Evolutionary conservation across 176 grass and related monocot species (phyloP), one percentile per base, ranked within the genome.

Genomic region (Oryza nivara): DNA sequence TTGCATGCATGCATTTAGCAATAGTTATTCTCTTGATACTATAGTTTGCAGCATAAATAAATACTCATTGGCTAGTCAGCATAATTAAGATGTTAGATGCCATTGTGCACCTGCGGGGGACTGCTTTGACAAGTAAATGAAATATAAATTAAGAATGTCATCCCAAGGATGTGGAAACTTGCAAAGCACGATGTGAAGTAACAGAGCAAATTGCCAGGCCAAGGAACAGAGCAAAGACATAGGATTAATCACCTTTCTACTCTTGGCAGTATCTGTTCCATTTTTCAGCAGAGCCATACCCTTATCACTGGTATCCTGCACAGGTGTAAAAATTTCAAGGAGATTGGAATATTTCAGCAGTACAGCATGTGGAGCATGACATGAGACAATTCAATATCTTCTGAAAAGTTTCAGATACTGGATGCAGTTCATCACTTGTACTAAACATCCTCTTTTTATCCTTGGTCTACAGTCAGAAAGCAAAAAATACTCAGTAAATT

Each of bases 371-470:
- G 49, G 72, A 64, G 30, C 26, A 66, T 44, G 70, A 7, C 3
- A 80, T 88, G 72, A 71, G 5, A 19, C 17, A 9, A 40, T 48
- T 14, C 28, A 23, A 19, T 69, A 93, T 89, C 94, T 92, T 66
- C 74, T 92, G 88, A 82, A 97, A 28, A 28, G 88, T 92, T 76
- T 65, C 81, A 46, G 88, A 84, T 72, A 94, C 72, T 88, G 83
- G 89, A 46, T 63, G 64, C 4, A 97, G 80, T 23, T 88, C 87
- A 32, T 20, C 75, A 43, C 67, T 91, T 68, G 88, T 80, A 77
- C 68, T 94, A 34, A 88, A 94, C 89, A 94, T 92, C 73, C 94
- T 92, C 46, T 89, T 87, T 14, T 94, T 77, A 51, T 94, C 94
- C 14, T 90, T 85, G 1, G 82, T 86, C 94, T 94, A 70, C 47